phyloP scores from a whole-genome alignment of 75 land plant species.

The Isoetes taiwanensis region DNA sequence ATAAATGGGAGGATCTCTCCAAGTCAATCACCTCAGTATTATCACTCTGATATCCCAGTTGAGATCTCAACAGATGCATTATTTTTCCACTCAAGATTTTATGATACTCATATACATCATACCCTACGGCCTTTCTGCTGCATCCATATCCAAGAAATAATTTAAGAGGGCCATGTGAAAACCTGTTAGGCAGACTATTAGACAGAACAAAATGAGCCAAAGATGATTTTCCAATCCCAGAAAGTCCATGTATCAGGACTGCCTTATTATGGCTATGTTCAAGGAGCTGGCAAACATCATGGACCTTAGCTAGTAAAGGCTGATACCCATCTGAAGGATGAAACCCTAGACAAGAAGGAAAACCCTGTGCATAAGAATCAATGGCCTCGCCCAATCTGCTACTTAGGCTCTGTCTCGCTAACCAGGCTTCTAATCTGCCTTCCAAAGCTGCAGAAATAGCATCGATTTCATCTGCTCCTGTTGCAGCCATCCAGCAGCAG shows the following conservation, averaged over 20 bases:
- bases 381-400: too few relatives aligned
- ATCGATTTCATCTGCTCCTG: too few relatives aligned
- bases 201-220: constrained; percentile 36
- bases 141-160: constrained; percentile 36
- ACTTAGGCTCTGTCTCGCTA: too few relatives aligned
- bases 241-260: constrained; percentile 31
- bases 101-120: constrained; percentile 26
- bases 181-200: constrained; percentile 23
- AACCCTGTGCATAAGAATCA: too few relatives aligned
- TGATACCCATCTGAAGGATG: too few relatives aligned
- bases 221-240: constrained; percentile 44
- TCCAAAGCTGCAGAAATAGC: too few relatives aligned
- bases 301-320: too few relatives aligned
- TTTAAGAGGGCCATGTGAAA: constrained; percentile 31
- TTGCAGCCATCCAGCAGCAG: too few relatives aligned
- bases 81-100: constrained; percentile 27
- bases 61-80: constrained; percentile 18
- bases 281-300: too few relatives aligned
- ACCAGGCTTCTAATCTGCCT: too few relatives aligned
- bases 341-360: too few relatives aligned
- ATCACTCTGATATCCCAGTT: constrained; percentile 21
- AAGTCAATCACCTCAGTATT: constrained; percentile 21
- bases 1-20: constrained; percentile 23
- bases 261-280: too few relatives aligned
- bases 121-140: constrained; percentile 24